These are phyloP conservation scores for Brassica nigra DNA, from an alignment of 345 rosid genomes.

Conservation along the genomic window DNA sequence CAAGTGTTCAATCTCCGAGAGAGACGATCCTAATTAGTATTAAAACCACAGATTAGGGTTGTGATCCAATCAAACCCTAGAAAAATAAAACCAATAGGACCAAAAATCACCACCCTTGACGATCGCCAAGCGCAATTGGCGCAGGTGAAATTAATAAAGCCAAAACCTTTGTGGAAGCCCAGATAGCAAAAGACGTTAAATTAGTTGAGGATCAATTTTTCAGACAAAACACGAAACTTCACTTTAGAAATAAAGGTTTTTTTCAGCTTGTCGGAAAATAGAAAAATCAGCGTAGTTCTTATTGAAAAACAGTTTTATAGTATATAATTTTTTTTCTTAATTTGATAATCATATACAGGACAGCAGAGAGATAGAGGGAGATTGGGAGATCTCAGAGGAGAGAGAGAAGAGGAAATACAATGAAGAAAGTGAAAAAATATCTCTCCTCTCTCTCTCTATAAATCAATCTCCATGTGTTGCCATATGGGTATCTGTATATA, in stretches of 20 bases:
- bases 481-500: slow-evolving; percentile 32
- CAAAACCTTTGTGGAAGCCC: slow-evolving; percentile 16
- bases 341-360: slow-evolving; percentile 8
- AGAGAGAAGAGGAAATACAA: slow-evolving; percentile 23
- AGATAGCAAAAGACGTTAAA: slow-evolving; percentile 10
- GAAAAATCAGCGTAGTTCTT: slow-evolving; percentile 20
- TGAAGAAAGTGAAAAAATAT: slow-evolving; percentile 29
- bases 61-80: slow-evolving; percentile 57
- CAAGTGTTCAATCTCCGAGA: slow-evolving; percentile 28
- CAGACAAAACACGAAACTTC: slow-evolving; percentile 30
- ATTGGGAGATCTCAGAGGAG: slow-evolving; percentile 35
- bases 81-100: slow-evolving; percentile 18
- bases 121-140: slow-evolving; percentile 21
- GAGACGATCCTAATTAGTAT: slow-evolving; percentile 41
- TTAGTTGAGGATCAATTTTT: slow-evolving; percentile 29
- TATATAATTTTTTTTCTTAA: too few relatives aligned
- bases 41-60: slow-evolving; percentile 32
- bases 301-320: background rate
- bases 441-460: slow-evolving; percentile 25
- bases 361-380: background rate
- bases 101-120: slow-evolving; percentile 28
- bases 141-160: background rate
- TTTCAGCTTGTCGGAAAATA: background rate
- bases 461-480: slow-evolving; percentile 29
- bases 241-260: background rate